Base-by-base conservation (phyloP, 306 rosid species). In the Prinsepia uniflora region DNA sequence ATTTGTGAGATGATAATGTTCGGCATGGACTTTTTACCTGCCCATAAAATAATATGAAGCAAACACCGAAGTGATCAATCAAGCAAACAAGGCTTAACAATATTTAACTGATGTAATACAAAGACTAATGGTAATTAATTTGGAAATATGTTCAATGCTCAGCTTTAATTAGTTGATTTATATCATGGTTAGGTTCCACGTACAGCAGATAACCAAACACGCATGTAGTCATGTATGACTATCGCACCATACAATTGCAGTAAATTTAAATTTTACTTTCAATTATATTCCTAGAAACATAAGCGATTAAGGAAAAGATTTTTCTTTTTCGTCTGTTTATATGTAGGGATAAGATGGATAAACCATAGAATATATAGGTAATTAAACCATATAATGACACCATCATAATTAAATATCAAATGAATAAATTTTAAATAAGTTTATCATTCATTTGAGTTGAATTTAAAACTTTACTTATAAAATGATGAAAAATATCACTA, bases 1-100 rank as follows among this genome's bases (percentile, higher is more conserved):
- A 11, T 61, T 20, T 39, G 43, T 3, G 39, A 17, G 46, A 61
- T 6, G 66, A 61, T 61, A 61, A 61, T 61, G 66, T 69, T 54
- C 12, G 63, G 22, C 73, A 41, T 54, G 52, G 12, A 69, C 73
- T 54, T 54, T 69, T 39, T 54, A 69, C 73, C 63, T 69, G 20
- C 52, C 22, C 63, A 54, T 14, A 41, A 69, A 54, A 69, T 69
- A 12, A 54, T 69, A 19, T 63, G 42, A 70, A 15, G 15, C 15
- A 5, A 24, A 70, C 52, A 68, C 1, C 41, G 19, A 8, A 19
- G 10, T 50, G 74, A 43, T 70, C 15, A 55, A 47, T 43, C 15
- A 41, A 41, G 22, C 53, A 50, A 47, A 48, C 20, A 42, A 45
- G 18, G 20, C 69, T 19, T 45, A 65, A 14, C 39, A n/a, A n/a